phyloP scores from a whole-genome alignment of 2,329 filamentous ascomycete genomes.

The Rutstroemia sp. region DNA sequence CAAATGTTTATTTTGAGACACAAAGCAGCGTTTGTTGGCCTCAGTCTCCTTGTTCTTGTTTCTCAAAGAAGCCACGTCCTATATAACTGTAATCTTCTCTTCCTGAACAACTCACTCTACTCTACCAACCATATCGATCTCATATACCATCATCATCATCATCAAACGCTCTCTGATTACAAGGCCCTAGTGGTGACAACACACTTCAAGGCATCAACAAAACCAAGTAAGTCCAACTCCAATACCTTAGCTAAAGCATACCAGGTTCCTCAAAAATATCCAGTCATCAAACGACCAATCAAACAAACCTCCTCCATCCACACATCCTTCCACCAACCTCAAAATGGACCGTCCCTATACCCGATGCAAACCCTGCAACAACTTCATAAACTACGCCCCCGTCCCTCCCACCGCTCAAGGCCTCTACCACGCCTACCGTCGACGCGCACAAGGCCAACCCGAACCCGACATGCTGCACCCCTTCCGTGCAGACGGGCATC shows the following conservation, averaged over 20 bases:
- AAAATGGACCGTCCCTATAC: neutral
- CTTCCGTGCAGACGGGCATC: neutral
- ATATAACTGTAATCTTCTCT: too few species aligned
- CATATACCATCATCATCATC: too few species aligned
- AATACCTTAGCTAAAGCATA: neutral
- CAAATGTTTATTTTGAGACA: too few species aligned
- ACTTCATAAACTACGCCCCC: neutral
- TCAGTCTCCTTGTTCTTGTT: too few species aligned
- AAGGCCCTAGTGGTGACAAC: neutral
- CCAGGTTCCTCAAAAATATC: neutral
- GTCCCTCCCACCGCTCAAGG: neutral
- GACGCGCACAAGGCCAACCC: neutral
- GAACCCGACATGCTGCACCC: neutral
- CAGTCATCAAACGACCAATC: neutral
- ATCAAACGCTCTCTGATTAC: too few species aligned
- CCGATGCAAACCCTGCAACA: neutral
- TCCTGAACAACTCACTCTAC: too few species aligned
- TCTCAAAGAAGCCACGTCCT: too few species aligned
- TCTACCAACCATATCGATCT: too few species aligned
- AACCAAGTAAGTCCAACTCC: neutral
- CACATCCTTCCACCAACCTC: neutral
- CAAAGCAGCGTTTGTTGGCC: too few species aligned
- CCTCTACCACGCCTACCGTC: neutral
- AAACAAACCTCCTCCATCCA: neutral
- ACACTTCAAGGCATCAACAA: neutral